Evolutionary conservation across 192 early-diverging fungal species (phyloP).

Genomic region (Coemansia sp.): DNA sequence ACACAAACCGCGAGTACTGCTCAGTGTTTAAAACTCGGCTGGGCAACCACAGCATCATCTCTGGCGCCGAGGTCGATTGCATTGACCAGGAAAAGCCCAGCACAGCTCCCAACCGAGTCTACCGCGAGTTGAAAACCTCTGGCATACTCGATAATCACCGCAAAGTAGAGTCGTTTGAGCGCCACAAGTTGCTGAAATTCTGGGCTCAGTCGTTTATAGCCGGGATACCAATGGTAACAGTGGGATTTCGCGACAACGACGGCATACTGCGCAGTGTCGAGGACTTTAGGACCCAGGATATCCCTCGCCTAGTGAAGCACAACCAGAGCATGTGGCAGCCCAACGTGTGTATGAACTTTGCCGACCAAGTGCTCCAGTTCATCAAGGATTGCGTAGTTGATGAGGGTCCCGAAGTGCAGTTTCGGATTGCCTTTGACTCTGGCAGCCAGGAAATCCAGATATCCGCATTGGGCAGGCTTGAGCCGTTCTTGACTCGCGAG

Average conservation of each 20-base stretch:
- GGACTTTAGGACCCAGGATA: constrained; percentile 74
- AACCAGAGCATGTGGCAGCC: constrained; percentile 77
- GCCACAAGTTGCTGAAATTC: constrained; percentile 82
- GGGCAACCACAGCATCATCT: constrained; percentile 67
- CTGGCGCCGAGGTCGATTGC: constrained; percentile 96
- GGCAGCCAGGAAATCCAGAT: constrained; percentile 22
- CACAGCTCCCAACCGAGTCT: constrained; percentile 62
- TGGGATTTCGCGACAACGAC: constrained; percentile 83
- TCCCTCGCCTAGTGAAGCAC: constrained; percentile 77
- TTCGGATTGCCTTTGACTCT: constrained; percentile 38
- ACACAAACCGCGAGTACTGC: constrained; percentile 90
- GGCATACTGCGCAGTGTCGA: constrained; percentile 60
- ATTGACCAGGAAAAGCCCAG: constrained; percentile 56
- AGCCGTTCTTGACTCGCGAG: constrained; percentile 32
- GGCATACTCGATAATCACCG: constrained; percentile 26
- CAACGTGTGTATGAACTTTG: constrained; percentile 85
- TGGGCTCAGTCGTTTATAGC: constrained; percentile 95
- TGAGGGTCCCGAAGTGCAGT: constrained; percentile 39
- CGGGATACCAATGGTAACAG: constrained; percentile 79
- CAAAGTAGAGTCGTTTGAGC: constrained; percentile 69
- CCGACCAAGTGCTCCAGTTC: constrained; percentile 61
- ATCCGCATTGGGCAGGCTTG: constrained; percentile 11
- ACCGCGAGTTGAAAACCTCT: constrained; percentile 88
- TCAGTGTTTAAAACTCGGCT: constrained; percentile 80
- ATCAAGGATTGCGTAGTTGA: constrained; percentile 25